A percentile compares a stretch with the other conserved stretches of the same genome.
Conservation (phyloP, 768 basidiomycete genomes). For the Lactifluus piperatus region DNA sequence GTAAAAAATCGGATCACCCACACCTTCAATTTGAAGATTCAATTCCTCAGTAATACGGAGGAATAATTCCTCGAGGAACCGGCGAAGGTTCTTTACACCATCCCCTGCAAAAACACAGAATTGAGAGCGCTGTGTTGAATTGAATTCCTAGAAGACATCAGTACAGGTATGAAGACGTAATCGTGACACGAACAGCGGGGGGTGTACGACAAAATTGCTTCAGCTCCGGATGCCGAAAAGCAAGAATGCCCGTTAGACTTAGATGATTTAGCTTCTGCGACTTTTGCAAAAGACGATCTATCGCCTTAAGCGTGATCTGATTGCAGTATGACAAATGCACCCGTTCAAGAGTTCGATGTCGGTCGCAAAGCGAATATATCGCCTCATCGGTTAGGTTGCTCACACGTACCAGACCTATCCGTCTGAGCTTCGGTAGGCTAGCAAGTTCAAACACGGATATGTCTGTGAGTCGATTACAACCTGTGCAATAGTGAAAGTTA, state of each 20-base stretch:
- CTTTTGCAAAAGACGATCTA: slow-evolving; percentile 82
- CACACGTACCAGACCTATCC: slow-evolving; percentile 92
- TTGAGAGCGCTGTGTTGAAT: slow-evolving; percentile 72
- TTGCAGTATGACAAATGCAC: slow-evolving; percentile 98
- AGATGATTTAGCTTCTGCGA: slow-evolving; percentile 88
- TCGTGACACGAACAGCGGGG: slow-evolving; percentile 53
- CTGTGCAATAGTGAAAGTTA: slow-evolving; percentile 32
- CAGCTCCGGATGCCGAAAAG: slow-evolving; percentile 77
- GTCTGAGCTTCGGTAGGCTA: slow-evolving; percentile 77
- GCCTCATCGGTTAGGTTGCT: slow-evolving; percentile 90
- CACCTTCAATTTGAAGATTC: slow-evolving; percentile 35
- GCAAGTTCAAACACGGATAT: slow-evolving; percentile 91
- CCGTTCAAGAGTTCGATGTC: slow-evolving; percentile 81
- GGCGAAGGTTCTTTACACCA: slow-evolving; percentile 75
- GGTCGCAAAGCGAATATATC: slow-evolving; percentile 78
- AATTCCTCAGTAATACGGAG: slow-evolving; percentile 63
- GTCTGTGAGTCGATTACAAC: slow-evolving; percentile 83
- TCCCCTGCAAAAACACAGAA: slow-evolving; percentile 97
- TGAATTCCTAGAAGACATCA: slow-evolving; percentile 63
- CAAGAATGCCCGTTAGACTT: slow-evolving; percentile 89
- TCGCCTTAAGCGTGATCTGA: slow-evolving; percentile 87
- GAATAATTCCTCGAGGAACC: slow-evolving; percentile 68
- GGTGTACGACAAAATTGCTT: slow-evolving; percentile 87
- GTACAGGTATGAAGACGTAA: not conserved
- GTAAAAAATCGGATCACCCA: slow-evolving; percentile 52